These are phyloP conservation scores for Phialocephala subalpina DNA, from an alignment of 2,329 filamentous ascomycete genomes.

Conservation along the genomic window DNA sequence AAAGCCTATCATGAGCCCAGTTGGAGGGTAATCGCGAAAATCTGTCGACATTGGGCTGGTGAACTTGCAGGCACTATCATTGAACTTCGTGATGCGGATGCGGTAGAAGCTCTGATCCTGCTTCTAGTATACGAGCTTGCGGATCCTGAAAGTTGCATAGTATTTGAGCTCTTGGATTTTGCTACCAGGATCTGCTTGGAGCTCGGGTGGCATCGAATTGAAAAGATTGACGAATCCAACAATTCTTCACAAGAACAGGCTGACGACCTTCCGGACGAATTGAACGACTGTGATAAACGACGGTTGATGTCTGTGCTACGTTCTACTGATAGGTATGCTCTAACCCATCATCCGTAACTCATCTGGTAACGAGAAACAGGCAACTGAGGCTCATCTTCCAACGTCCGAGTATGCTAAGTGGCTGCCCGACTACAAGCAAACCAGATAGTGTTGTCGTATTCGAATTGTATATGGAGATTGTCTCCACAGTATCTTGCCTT, in stretches of 20 bases:
- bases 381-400: neutral
- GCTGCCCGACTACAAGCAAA: neutral
- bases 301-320: neutral
- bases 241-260: neutral
- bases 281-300: neutral
- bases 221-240: neutral
- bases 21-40: neutral
- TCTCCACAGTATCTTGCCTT: neutral
- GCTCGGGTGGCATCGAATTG: neutral
- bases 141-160: neutral
- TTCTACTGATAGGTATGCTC: neutral
- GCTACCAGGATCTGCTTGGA: neutral
- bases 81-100: neutral
- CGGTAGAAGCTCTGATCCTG: neutral
- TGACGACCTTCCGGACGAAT: neutral
- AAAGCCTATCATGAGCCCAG: neutral
- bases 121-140: neutral
- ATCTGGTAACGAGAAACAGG: neutral
- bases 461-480: neutral
- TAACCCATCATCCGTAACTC: neutral
- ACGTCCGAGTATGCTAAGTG: neutral
- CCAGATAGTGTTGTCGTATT: neutral
- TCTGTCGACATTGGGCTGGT: neutral
- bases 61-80: neutral
- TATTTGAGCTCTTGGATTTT: neutral